Evolutionary conservation across 2,329 filamentous ascomycete genomes (phyloP).

Genomic region (Trichoderma pleuroti): DNA sequence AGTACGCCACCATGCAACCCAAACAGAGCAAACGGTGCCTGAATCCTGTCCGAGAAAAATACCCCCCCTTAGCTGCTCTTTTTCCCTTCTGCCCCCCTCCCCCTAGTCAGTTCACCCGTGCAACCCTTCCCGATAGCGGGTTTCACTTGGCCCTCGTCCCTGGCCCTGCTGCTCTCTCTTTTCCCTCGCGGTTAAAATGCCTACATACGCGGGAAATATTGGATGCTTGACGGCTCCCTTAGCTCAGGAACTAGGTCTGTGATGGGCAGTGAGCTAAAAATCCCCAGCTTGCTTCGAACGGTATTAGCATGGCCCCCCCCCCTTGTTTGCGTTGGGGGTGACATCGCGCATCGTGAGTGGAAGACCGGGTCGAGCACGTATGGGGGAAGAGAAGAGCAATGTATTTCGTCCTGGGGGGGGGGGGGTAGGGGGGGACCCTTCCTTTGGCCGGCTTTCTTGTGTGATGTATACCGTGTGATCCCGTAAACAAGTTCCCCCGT

Average conservation of each 20-base stretch:
- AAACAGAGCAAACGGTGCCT: not conserved
- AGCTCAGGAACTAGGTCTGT: not conserved
- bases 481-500: not conserved
- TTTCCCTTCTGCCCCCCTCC: not conserved
- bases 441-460: not conserved
- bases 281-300: not conserved
- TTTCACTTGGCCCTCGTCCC: constrained; percentile 11
- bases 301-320: constrained; percentile 7
- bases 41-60: not conserved
- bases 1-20: not conserved
- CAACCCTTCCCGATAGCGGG: constrained; percentile 2
- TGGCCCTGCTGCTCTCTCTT: not conserved
- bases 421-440: not conserved
- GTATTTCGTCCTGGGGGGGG: not conserved
- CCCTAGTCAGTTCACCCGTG: not conserved
- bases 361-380: not conserved
- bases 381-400: not conserved
- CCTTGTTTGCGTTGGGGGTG: constrained; percentile 14
- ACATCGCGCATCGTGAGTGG: constrained; percentile 8
- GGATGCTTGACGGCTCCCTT: not conserved
- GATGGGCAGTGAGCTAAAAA: constrained; percentile 4
- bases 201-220: not conserved
- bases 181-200: constrained; percentile 8
- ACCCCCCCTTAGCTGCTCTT: not conserved
- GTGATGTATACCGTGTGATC: not conserved